Base-by-base conservation (phyloP, 2,329 filamentous ascomycete species). In the Ustulina deusta region DNA sequence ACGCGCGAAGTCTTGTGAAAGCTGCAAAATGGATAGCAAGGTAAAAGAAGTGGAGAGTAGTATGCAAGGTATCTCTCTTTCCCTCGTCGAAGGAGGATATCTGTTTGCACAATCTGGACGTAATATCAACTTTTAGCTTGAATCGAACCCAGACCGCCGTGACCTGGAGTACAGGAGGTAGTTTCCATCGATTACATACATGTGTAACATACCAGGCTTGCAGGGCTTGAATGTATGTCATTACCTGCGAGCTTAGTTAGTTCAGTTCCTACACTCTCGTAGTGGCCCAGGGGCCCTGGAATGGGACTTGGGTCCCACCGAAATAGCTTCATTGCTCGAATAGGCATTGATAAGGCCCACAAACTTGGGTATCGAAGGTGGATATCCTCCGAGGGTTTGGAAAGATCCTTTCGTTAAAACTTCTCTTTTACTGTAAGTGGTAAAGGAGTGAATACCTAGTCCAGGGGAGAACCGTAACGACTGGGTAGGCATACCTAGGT, bases 81-180 rank as follows among this genome's bases (percentile, higher is more conserved):
- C 15, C 13, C 17, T 42, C 34, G 32, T 54, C 36, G 20, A 15
- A 44, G 52, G 13, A 10, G 34, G 10, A 57, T 38, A 55, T 40
- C 57, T 51, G 27, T 54, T 66, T 57, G 66, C 42, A 42, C 61
- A 69, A 60, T 59, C 59, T 62, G 63, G 63, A 69, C 63, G 66
- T 69, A 66, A 66, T 44, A 69, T 63, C 34, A 66, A 63, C 38
- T 29, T 40, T 40, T 65, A 61, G 61, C 32, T 49, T n/a, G 46
- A 44, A 11, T 34, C 55, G 27, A 48, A 61, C 36, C 65, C 25
- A 51, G 61, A 58, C 44, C 57, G 52, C 61, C 57, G 55, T 40
- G 52, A 49, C 42, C 57, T 65, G 61, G 66, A 68, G 62, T 68
- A 68, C 62, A 68, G 66, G 65, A 65, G 66, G 66, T 68, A 65